A percentile compares a stretch with the other conserved stretches of the same genome.
Evolutionary conservation across 192 early-diverging fungal genomes (phyloP).

Genomic region (Mortierella claussenii): DNA sequence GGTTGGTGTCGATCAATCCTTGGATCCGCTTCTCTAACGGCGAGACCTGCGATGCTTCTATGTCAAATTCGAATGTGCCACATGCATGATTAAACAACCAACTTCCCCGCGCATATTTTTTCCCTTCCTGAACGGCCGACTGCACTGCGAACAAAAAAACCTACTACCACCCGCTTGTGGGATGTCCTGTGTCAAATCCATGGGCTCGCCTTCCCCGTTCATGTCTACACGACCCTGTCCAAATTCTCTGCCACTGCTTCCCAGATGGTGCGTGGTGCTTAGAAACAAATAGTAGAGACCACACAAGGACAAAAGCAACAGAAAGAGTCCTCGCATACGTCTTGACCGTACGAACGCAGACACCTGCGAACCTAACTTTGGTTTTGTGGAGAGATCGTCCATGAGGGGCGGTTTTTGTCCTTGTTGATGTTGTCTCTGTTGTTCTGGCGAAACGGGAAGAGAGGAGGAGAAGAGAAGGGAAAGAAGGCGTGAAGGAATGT

Average conservation of each 20-base stretch:
- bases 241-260: not conserved
- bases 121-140: not conserved
- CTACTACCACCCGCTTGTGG: not conserved
- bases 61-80: not conserved
- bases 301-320: slow-evolving; percentile 8
- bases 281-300: slow-evolving; percentile 29
- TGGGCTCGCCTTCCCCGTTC: slow-evolving; percentile 33
- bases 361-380: slow-evolving; percentile 11
- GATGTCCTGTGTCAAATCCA: slow-evolving; percentile 23
- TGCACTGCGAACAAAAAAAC: not conserved
- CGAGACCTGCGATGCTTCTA: not conserved
- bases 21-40: slow-evolving; percentile 30
- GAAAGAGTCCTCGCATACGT: slow-evolving; percentile 19
- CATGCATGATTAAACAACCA: not conserved
- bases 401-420: slow-evolving; percentile 6
- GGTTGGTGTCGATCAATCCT: slow-evolving; percentile 29
- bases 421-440: too few species aligned
- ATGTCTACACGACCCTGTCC: not conserved
- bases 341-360: slow-evolving; percentile 25
- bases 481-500: too few species aligned
- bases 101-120: not conserved
- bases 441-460: not conserved
- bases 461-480: not conserved
- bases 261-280: slow-evolving; percentile 2
- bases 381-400: slow-evolving; percentile 36